A percentile compares a stretch with the other conserved stretches of the same genome.
Evolutionary conservation across 345 rosid species (phyloP).

Genomic region (Adansonia digitata): DNA sequence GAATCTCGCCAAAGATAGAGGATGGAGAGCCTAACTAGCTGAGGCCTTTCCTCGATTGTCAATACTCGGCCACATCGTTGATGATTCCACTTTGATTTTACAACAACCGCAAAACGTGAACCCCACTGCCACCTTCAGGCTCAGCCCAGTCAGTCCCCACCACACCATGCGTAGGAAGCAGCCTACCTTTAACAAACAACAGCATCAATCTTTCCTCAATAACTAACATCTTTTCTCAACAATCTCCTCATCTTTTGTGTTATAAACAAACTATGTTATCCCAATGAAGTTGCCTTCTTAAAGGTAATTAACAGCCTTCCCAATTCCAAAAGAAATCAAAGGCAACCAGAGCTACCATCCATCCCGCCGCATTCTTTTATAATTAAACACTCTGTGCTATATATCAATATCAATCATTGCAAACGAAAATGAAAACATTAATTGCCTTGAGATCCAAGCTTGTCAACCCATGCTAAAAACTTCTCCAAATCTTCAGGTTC

Average conservation of each 20-base stretch:
- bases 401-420: constrained; percentile 17
- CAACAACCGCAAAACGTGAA: neutral
- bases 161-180: too few species aligned
- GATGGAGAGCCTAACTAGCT: neutral
- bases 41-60: neutral
- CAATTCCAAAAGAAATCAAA: neutral
- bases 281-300: neutral
- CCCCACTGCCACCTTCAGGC: neutral
- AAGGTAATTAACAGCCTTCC: neutral
- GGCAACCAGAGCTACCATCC: constrained; percentile 18
- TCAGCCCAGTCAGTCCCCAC: neutral
- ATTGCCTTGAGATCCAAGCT: constrained; percentile 56
- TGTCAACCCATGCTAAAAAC: constrained; percentile 42
- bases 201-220: neutral
- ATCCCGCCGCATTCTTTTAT: constrained; percentile 19
- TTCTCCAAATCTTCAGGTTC: constrained; percentile 37
- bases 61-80: neutral
- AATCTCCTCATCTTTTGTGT: constrained; percentile 6
- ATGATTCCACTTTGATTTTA: neutral
- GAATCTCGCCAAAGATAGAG: neutral
- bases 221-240: neutral
- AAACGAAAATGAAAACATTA: constrained; percentile 50
- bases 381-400: constrained; percentile 11
- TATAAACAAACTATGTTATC: neutral
- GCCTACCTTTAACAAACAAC: neutral